Evolutionary conservation across 345 rosid species (phyloP).

Genomic region (Brassica incana): DNA sequence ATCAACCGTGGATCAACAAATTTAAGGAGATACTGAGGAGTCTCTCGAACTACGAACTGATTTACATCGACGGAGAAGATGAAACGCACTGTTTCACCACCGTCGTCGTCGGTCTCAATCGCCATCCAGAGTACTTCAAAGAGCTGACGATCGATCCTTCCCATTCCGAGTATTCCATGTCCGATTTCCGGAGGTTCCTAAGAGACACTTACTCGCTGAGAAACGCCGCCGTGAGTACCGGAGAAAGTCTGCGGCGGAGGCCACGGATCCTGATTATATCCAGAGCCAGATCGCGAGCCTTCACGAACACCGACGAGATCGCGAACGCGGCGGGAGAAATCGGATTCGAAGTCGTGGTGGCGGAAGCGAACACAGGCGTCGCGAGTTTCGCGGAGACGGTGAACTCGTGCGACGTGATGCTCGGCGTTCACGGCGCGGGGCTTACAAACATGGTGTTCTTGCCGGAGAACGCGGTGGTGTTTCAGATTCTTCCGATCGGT

Average conservation of each 20-base stretch:
- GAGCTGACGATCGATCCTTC: constrained; percentile 65
- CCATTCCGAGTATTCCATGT: constrained; percentile 49
- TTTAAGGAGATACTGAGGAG: constrained; percentile 45
- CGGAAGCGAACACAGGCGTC: constrained; percentile 55
- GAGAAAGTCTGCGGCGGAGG: constrained; percentile 13
- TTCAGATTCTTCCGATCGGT: constrained; percentile 77
- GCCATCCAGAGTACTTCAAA: constrained; percentile 36
- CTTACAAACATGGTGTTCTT: constrained; percentile 76
- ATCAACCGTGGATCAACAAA: constrained; percentile 51
- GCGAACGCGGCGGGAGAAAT: constrained; percentile 42
- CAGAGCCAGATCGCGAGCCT: constrained; percentile 58
- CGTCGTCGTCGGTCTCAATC: constrained; percentile 63
- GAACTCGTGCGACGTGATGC: constrained; percentile 76
- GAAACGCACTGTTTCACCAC: constrained; percentile 59
- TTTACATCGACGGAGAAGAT: constrained; percentile 54
- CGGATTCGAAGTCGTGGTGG: constrained; percentile 54
- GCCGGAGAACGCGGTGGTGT: constrained; percentile 74
- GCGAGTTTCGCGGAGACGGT: constrained; percentile 47
- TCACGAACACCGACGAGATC: constrained; percentile 49
- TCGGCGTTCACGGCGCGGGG: constrained; percentile 93
- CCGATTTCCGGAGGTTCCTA: constrained; percentile 56
- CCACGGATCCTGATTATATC: constrained; percentile 65
- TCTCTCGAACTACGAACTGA: constrained; percentile 54
- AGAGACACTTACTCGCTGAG: constrained; percentile 54
- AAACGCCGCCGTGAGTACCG: constrained; percentile 38